Evolutionary conservation across 768 basidiomycete genomes (phyloP).

Genomic region (Lentinula lateritia): DNA sequence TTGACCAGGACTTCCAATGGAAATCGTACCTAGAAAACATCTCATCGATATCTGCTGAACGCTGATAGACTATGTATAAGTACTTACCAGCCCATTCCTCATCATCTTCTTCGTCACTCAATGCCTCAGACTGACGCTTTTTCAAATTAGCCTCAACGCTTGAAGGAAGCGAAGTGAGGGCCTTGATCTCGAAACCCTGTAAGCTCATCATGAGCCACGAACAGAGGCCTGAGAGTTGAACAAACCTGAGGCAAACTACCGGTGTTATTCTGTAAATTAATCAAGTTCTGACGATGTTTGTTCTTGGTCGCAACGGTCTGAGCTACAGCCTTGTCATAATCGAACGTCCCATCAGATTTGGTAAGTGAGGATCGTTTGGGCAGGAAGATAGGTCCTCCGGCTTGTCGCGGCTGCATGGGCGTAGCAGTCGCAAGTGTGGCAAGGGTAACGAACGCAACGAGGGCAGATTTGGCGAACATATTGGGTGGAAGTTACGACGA

Average conservation of each 20-base stretch:
- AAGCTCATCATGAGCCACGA: neutral
- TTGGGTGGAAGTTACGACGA: no score
- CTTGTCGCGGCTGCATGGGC: neutral
- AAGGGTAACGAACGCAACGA: neutral
- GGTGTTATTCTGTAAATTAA: conserved; percentile 15
- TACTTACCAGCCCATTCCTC: conserved; percentile 35
- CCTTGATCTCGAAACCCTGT: conserved; percentile 26
- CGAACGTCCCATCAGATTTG: conserved; percentile 15
- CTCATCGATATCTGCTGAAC: neutral
- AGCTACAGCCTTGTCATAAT: conserved; percentile 12
- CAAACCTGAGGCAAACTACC: conserved; percentile 8
- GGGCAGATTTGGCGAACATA: conserved; percentile 1
- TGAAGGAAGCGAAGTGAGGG: conserved; percentile 15
- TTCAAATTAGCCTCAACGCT: conserved; percentile 14
- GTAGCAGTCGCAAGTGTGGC: neutral
- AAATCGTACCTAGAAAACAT: conserved; percentile 24
- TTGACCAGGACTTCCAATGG: conserved; percentile 33
- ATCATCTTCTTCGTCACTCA: conserved; percentile 29
- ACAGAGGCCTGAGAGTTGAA: no score
- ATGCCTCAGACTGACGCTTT: conserved; percentile 27
- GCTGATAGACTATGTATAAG: neutral
- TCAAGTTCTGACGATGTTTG: conserved; percentile 20
- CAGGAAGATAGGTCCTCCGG: conserved; percentile 10
- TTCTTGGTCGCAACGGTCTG: conserved; percentile 13
- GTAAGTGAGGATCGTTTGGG: conserved; percentile 9